Conservation (phyloP, 768 basidiomycete species). For the Serpula lacrymans region DNA sequence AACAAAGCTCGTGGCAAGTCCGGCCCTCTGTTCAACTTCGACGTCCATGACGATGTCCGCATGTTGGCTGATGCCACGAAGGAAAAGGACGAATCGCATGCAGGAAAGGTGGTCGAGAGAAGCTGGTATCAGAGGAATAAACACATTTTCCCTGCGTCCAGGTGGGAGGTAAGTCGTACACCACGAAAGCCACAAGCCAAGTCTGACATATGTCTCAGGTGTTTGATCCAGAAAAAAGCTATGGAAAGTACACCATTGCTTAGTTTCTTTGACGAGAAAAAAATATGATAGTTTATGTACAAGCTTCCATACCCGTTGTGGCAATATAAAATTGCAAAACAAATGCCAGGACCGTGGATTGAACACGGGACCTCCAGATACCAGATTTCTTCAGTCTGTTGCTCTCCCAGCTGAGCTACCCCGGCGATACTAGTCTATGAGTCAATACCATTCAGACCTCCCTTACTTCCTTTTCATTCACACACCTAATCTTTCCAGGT, state of each 20-base stretch:
- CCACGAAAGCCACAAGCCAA: conserved; percentile 2
- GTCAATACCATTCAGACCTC: too few relatives aligned
- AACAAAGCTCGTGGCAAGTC: conserved; percentile 99
- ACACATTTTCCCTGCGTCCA: conserved; percentile 94
- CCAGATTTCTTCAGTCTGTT: conserved; percentile 28
- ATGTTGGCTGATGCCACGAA: conserved; percentile 90
- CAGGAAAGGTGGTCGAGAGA: conserved; percentile 96
- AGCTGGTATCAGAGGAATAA: conserved; percentile 96
- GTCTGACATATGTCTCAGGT: conserved; percentile 43
- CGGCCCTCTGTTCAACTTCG: conserved; percentile 96
- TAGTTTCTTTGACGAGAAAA: conserved; percentile 14
- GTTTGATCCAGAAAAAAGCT: conserved; percentile 92
- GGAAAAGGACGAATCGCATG: conserved; percentile 98
- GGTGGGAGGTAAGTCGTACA: conserved; percentile 81
- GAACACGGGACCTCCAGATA: conserved; percentile 44
- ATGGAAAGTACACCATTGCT: conserved; percentile 86
- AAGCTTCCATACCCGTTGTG: not conserved
- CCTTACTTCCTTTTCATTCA: too few relatives aligned
- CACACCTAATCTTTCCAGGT: too few relatives aligned
- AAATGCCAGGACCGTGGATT: conserved; percentile 41
- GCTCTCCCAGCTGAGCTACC: conserved; percentile 38
- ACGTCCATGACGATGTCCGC: conserved; percentile 98
- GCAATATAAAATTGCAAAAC: conserved; percentile 7
- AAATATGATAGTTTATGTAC: not conserved
- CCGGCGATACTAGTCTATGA: conserved; percentile 18